phyloP scores from a whole-genome alignment of 768 basidiomycete genomes.

The Lactarius trivialis region DNA sequence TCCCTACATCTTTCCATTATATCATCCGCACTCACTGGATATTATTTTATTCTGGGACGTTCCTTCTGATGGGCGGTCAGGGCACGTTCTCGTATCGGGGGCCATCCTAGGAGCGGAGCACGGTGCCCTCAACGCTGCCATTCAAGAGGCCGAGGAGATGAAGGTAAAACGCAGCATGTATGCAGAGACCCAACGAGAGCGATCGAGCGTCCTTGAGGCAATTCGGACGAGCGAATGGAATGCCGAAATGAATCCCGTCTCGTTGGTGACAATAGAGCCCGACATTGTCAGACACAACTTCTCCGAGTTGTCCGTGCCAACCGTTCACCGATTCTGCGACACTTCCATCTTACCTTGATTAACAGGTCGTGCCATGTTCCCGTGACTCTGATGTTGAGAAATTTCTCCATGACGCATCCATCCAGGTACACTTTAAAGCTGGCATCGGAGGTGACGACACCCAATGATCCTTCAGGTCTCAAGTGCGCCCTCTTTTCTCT shows the following conservation, averaged over 20 bases:
- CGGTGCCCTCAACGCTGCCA: constrained; percentile 53
- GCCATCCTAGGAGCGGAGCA: constrained; percentile 62
- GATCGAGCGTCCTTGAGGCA: constrained; percentile 55
- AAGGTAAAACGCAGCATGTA: constrained; percentile 83
- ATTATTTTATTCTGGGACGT: constrained; percentile 73
- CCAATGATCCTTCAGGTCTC: constrained; percentile 25
- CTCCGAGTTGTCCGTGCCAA: constrained; percentile 46
- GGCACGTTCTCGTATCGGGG: constrained; percentile 53
- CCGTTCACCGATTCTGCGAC: not conserved
- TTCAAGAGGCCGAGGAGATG: constrained; percentile 51
- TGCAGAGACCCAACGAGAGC: constrained; percentile 80
- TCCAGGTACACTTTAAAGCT: constrained; percentile 54
- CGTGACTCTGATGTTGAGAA: constrained; percentile 54
- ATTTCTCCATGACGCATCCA: constrained; percentile 61
- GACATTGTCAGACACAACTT: constrained; percentile 56
- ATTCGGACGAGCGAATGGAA: constrained; percentile 73
- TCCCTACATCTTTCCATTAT: constrained; percentile 69
- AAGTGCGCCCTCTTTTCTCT: constrained; percentile 4
- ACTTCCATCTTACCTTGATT: constrained; percentile 2
- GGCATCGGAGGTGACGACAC: constrained; percentile 25
- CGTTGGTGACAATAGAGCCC: constrained; percentile 41
- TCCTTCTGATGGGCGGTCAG: constrained; percentile 50
- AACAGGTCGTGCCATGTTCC: constrained; percentile 50
- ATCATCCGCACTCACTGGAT: constrained; percentile 67
- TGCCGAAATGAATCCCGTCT: constrained; percentile 65